These are phyloP conservation scores for Trametes villosa DNA, from an alignment of 768 basidiomycete species.

Conservation along the genomic window DNA sequence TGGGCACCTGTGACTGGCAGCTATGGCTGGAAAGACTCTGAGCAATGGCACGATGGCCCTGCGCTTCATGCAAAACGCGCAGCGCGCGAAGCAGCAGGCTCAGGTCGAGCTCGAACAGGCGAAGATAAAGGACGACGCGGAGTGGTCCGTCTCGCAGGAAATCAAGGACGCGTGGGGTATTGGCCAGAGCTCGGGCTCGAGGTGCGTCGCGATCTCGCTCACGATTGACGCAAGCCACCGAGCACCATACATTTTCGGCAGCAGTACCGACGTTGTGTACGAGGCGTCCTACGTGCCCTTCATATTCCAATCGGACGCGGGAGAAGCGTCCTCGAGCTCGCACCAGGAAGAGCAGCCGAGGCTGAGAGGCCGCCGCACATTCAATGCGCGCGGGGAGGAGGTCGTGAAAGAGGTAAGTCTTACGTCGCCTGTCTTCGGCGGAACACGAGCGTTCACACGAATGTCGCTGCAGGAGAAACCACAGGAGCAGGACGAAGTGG, in stretches of 20 bases:
- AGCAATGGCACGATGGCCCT: constrained; percentile 68
- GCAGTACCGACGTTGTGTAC: constrained; percentile 41
- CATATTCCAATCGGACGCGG: constrained; percentile 49
- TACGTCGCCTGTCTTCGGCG: background rate
- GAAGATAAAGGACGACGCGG: constrained; percentile 61
- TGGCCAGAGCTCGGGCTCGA: constrained; percentile 8
- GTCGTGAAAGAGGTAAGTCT: constrained; percentile 36
- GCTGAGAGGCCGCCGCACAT: constrained; percentile 56
- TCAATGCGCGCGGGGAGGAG: constrained; percentile 55
- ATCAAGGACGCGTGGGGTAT: constrained; percentile 57
- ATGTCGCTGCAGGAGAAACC: background rate
- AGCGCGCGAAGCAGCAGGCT: constrained; percentile 54
- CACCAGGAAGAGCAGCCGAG: constrained; percentile 11
- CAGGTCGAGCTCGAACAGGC: constrained; percentile 56
- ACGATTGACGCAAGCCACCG: background rate
- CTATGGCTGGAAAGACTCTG: constrained; percentile 53
- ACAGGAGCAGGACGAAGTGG: background rate
- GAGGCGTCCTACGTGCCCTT: constrained; percentile 72
- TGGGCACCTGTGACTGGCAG: background rate
- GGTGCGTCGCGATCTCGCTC: constrained; percentile 5
- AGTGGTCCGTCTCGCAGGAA: constrained; percentile 64
- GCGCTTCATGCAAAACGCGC: constrained; percentile 76
- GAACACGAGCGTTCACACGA: background rate
- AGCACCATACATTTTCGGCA: background rate
- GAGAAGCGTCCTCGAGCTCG: constrained; percentile 22